Conservation (phyloP, 495 filamentous ascomycete species). For the Podospora appendiculata region DNA sequence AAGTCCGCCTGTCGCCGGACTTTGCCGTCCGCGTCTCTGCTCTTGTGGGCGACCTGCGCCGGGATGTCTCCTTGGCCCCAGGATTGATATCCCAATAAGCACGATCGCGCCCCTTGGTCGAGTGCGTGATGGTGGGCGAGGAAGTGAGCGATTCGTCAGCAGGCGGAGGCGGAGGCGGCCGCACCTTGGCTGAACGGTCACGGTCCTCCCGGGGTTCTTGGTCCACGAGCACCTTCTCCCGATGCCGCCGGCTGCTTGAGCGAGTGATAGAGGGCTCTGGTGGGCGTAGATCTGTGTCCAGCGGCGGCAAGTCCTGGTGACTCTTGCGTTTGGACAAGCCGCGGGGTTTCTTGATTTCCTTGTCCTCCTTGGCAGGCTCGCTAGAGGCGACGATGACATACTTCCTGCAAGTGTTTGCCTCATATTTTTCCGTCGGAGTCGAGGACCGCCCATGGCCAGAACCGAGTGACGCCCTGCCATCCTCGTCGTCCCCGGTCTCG, state of each 20-base stretch:
- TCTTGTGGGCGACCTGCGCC: slow-evolving; percentile 8
- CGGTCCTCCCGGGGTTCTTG: slow-evolving; percentile 9
- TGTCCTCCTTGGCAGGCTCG: slow-evolving; percentile 7
- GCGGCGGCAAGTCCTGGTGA: slow-evolving; percentile 28
- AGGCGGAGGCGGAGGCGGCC: background rate
- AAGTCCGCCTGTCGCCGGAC: background rate
- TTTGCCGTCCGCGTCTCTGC: slow-evolving; percentile 7
- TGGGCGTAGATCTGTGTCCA: slow-evolving; percentile 15
- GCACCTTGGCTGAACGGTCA: slow-evolving; percentile 4
- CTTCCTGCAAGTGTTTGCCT: slow-evolving; percentile 36
- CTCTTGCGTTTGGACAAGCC: slow-evolving; percentile 26
- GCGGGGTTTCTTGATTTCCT: slow-evolving; percentile 9
- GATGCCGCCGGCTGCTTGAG: slow-evolving; percentile 13
- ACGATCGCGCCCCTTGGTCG: slow-evolving; percentile 28
- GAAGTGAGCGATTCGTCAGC: slow-evolving; percentile 20
- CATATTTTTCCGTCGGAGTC: slow-evolving; percentile 20
- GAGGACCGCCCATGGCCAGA: background rate
- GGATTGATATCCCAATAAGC: slow-evolving; percentile 26
- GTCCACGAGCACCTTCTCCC: slow-evolving; percentile 14
- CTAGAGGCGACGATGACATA: slow-evolving; percentile 17
- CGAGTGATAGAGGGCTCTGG: slow-evolving; percentile 8
- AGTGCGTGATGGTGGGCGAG: slow-evolving; percentile 28
- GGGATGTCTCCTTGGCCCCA: background rate
- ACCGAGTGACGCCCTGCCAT: background rate
- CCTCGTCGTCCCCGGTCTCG: slow-evolving; percentile 15